phyloP scores from a whole-genome alignment of 2,329 filamentous ascomycete species.

The Lachnellula willkommii region DNA sequence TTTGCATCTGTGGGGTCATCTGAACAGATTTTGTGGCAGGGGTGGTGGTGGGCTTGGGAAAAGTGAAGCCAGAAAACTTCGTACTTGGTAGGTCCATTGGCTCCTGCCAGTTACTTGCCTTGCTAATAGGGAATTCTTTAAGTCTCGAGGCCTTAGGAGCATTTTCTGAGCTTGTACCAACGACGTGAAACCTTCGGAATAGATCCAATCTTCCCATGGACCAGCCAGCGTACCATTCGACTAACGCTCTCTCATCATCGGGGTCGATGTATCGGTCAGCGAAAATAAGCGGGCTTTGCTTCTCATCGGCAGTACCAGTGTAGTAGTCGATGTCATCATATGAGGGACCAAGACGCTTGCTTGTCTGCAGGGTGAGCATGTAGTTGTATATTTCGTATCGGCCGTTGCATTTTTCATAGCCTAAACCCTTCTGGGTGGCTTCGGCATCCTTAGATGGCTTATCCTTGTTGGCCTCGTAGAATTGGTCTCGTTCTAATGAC shows the following conservation, averaged over 20 bases:
- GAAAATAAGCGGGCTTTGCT: conserved; percentile 39
- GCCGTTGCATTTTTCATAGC: conserved; percentile 20
- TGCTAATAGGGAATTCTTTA: not conserved
- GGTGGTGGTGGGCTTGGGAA: not conserved
- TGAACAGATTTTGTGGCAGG: too few relatives aligned
- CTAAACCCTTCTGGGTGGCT: conserved; percentile 19
- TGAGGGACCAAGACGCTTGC: not conserved
- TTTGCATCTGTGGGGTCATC: not conserved
- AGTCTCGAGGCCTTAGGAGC: not conserved
- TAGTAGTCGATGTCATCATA: conserved; percentile 9
- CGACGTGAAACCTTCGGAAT: conserved; percentile 50
- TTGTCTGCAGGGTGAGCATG: conserved; percentile 5
- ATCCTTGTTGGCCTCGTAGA: conserved; percentile 16
- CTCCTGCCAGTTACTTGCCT: not conserved
- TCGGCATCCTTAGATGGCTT: conserved; percentile 24
- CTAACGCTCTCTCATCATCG: conserved; percentile 56
- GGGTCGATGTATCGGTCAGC: conserved; percentile 46
- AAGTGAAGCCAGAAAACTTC: not conserved
- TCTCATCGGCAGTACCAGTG: conserved; percentile 9
- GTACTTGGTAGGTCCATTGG: not conserved
- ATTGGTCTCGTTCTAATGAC: conserved; percentile 21
- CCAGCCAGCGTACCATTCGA: conserved; percentile 61
- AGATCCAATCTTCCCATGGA: conserved; percentile 43
- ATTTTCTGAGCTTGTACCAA: conserved; percentile 36
- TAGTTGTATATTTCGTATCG: conserved; percentile 20